Evolutionary conservation across 2,329 filamentous ascomycete species (phyloP), one percentile per base, ranked within the genome.

Genomic region (Botrytis tulipae): DNA sequence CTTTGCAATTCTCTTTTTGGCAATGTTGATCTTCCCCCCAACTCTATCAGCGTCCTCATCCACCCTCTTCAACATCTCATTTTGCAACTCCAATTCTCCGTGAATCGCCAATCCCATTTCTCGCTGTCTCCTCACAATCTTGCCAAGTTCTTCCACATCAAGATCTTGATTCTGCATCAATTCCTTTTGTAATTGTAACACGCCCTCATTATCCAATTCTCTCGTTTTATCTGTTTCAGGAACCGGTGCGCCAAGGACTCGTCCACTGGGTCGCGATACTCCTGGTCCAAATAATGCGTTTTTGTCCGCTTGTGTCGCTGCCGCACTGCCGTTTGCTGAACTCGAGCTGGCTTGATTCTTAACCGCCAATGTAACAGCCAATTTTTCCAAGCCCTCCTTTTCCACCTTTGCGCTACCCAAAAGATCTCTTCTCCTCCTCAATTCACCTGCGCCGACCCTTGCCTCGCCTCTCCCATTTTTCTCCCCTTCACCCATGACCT

Each of bases 71-170:
- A 96, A 84, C 87, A 94, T 88, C 81, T 89, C 87, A 72, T 89
- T 92, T 84, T 95, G 92, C 76, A 88, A 82, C 71, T 90, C 87
- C 73, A 95, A 86, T 84, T 95, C 93, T 68, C 90, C 87, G 76
- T 93, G 88, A 79, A 96, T 95, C 73, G 90, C 87, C 65, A 93
- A 84, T 0, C 93, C 93, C 88, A 95, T 93, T 82, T 94, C 91
- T 79, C 88, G 91, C 84, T 95, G 91, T 74, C 91, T 84, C 66
- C 90, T 84, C 65, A 95, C 90, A 66, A 93, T 90, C 76, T 88
- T 89, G 2, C 88, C 86, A 72, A 96, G 83, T 77, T 89, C 86
- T 29, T 92, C 87, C 4, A 96, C 87, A 77, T 93, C 91, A 78
- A 90, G 82, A 77, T 96, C 93, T 79, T 97, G 93, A 76, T 92